Base-by-base conservation (phyloP, 805 yeast genomes). In the Jamesozyma jinghongensis region DNA sequence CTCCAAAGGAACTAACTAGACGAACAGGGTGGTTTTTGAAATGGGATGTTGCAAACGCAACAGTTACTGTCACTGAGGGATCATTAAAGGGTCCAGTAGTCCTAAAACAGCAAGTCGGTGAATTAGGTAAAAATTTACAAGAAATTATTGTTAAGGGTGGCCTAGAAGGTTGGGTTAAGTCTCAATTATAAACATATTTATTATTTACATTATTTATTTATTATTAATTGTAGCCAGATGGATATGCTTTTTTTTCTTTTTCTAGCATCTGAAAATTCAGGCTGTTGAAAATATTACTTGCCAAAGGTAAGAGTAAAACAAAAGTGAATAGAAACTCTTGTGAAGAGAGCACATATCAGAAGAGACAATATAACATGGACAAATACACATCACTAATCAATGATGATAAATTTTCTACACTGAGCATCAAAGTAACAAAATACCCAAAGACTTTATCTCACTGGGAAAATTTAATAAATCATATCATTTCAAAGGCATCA, bases 101-200 rank as follows among this genome's bases (percentile, higher is more conserved):
- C 14, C 69, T 90, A 50, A 74, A 74, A 50, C 94, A 85, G 61
- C 84, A 83, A 65, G 97, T 92, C 37, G 97, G 97, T 45, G 97
- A 92, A 64, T 72, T 92, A 47, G 97, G 98, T 49, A 79, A 87
- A 41, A 88, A 88, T 63, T 72, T 92, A 60, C 99, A 92, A 68
- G 98, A 92, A 53, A 92, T 92, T 56, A 92, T 92, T 50, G 88
- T 90, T 48, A 81, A 86, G 62, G 98, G 98, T 37, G 99, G 99
- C 42, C 76, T 92, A 43, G 99, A 92, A 72, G 94, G 95, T 32
- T 92, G 99, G 99, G 97, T 92, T 43, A 83, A 74, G 63, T 71
- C 87, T 17, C 82, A 85, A 61, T 66, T 81, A 48, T 55, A 47
- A 33, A 29, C 5, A 17, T 7, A 18, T 35, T 19, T 29, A 17